Base-by-base conservation (phyloP, 2,329 filamentous ascomycete species). In the Trichophaea hybrida region DNA sequence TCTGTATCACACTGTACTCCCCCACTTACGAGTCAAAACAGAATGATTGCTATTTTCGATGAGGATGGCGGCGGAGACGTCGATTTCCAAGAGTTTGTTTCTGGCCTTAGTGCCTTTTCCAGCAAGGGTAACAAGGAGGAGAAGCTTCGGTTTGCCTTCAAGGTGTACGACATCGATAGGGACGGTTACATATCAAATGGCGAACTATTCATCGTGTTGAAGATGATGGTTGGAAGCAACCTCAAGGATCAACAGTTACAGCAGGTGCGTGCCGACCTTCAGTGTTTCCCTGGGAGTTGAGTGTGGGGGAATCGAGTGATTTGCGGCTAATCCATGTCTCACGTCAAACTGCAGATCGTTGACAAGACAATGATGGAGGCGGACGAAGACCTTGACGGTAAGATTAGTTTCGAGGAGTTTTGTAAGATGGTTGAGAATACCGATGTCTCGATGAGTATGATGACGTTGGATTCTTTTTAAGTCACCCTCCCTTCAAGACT, bases 321-420 rank as follows among this genome's bases (percentile, higher is more conserved):
- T 10, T 43, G n/a, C 4, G 44, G 33, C 51, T 83, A 59, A 59
- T 55, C 24, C 50, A 54, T 55, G 50, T 51, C 46, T 57, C 17
- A 49, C 40, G 24, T 59, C 37, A 50, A 46, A 54, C 51, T 54
- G 17, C 55, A 69, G 81, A 98, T 98, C 72, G 93, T 98, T 68
- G 93, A 98, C 77, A 98, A 98, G 82, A 98, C 93, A 61, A 97
- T 98, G 73, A 97, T 97, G 93, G 93, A 98, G 77, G 93, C 93
- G 53, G 93, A 98, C 74, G 79, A 90, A 68, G 93, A 98, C 74
- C 83, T 84, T 63, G 93, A 98, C 73, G 93, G 93, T 70, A 94
- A 94, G 79, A 97, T 98, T 73, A 95, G 88, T 77, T 98, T 98
- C 70, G 89, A 97, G 75, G 93, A 98, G 78, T 98, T 98, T 72